Base-by-base conservation (phyloP, 352 stramenopile species). In the Phytophthora rubi region DNA sequence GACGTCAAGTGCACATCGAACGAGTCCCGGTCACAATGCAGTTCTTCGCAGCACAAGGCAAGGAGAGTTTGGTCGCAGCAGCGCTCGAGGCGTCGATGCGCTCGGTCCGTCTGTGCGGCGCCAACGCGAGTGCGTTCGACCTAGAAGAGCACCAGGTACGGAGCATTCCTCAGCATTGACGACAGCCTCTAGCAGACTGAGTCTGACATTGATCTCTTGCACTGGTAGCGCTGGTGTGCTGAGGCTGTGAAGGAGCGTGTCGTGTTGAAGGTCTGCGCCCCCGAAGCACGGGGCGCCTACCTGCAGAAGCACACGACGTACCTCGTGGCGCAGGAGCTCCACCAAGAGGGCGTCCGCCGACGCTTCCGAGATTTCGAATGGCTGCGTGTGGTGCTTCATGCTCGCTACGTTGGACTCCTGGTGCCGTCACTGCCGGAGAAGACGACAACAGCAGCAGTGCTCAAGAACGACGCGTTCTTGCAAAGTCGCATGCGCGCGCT, bases 331-430 rank as follows among this genome's bases (percentile, higher is more conserved):
- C 75, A 86, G 30, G 58, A 70, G 8, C 47, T 26, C 37, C 62
- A 54, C 10, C 68, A 75, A 60, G 64, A 77, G 23, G 64, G 71
- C 18, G 76, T 88, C 21, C 83, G 85, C 0, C 83, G 85, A 30
- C 82, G 85, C 61, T 93, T 90, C 51, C 88, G 85, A 49, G 85
- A 93, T 58, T 93, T 93, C 70, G 80, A 80, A 53, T 93, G 85
- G 85, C 77, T 93, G n/a, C 85, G 85, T 30, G 64, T 70, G 7
- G 83, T 90, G 44, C 73, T 93, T 3, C 72, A 74, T 32, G 80
- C 76, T 23, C 80, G 85, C 8, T 93, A 93, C 68, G 64, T 86
- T 18, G 85, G 85, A 37, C 80, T 91, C 57, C 72, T 91, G 21
- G 66, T 93, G 16, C 85, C 85, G 30, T 91, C 83, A 21, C 64